phyloP scores from a whole-genome alignment of 495 filamentous ascomycete genomes.

The Delitschia confertaspora region DNA sequence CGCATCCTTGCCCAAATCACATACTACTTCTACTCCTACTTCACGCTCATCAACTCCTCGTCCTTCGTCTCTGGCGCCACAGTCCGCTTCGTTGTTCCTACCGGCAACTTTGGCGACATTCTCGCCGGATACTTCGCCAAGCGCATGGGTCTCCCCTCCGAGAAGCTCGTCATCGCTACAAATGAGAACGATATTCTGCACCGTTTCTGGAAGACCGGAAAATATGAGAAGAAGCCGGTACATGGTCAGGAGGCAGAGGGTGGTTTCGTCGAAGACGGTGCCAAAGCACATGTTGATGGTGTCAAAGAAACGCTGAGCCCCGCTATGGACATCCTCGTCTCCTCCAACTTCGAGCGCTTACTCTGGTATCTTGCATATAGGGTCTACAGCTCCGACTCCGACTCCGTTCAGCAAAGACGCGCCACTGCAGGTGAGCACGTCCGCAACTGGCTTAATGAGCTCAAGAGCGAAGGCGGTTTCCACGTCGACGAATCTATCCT shows the following conservation, averaged over 20 bases:
- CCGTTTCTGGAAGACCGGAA: conserved; percentile 73
- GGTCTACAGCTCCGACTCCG: conserved; percentile 36
- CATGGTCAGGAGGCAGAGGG: conserved; percentile 46
- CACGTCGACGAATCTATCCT: conserved; percentile 61
- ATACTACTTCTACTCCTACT: conserved; percentile 90
- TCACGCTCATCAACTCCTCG: conserved; percentile 53
- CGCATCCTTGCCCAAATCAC: conserved; percentile 88
- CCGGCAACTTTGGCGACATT: conserved; percentile 96
- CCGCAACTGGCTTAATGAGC: conserved; percentile 56
- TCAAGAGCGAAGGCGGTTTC: conserved; percentile 78
- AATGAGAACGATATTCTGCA: conserved; percentile 85
- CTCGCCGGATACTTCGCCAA: conserved; percentile 87
- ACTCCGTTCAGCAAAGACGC: conserved; percentile 34
- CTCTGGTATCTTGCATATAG: conserved; percentile 85
- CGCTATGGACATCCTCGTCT: conserved; percentile 95
- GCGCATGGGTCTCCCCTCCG: conserved; percentile 77
- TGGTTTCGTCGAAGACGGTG: conserved; percentile 51
- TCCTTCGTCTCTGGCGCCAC: conserved; percentile 44
- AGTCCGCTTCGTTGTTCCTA: conserved; percentile 74
- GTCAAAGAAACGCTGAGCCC: conserved; percentile 82
- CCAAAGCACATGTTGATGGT: conserved; percentile 56
- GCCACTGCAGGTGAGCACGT: conserved; percentile 53
- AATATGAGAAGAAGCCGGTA: conserved; percentile 67
- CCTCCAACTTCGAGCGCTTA: conserved; percentile 89
- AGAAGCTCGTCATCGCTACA: conserved; percentile 78